Evolutionary conservation across 2,329 filamentous ascomycete species (phyloP), one percentile per base, ranked within the genome.

Genomic region (Epicoccum nigrum): DNA sequence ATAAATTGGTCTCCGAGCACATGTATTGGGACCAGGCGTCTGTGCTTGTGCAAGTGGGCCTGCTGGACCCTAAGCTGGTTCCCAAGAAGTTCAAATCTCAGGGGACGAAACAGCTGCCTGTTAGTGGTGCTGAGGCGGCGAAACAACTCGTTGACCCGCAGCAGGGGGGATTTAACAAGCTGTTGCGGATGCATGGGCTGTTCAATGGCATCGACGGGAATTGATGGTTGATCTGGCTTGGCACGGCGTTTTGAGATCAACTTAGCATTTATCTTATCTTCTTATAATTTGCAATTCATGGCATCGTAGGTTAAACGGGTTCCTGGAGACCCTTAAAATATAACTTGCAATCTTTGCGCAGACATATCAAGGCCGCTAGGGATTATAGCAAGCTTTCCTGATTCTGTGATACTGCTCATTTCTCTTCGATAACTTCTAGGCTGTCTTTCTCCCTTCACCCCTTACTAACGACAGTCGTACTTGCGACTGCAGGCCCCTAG

Each of bases 11-110:
- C 44, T 79, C 80, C 1, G 82, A 85, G 63, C 80, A 83, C 54
- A 72, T 83, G 51, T 84, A 84, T 59, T 85, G 82, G 82, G 82
- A 85, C 48, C 81, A 85, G 56, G 82, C 83, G 1, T 80, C 75
- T 27, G 82, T 84, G 4, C 68, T 85, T 2, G 75, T 83, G 15
- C 83, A 85, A 60, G 66, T 82, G 3, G 82, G 82, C 0, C 62
- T 84, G 39, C 60, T 85, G 11, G 80, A 85, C 65, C 79, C 81
- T 2, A 81, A 79, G 51, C 61, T 80, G 9, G 74, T 84, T 1
- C 81, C 81, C 0, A 70, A 76, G 40, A 61, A 58, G 9, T 62
- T 76, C 51, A 74, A 71, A 48, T 63, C 64, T 21, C 55, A 68
- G 25, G 76, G 76, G 4, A 46, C 77, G 37, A 72, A 76, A 56